Percentiles rank a stretch among this genome's conserved stretches.
Conservation (phyloP, 2,329 filamentous ascomycete genomes). For the Zasmidium cellare region DNA sequence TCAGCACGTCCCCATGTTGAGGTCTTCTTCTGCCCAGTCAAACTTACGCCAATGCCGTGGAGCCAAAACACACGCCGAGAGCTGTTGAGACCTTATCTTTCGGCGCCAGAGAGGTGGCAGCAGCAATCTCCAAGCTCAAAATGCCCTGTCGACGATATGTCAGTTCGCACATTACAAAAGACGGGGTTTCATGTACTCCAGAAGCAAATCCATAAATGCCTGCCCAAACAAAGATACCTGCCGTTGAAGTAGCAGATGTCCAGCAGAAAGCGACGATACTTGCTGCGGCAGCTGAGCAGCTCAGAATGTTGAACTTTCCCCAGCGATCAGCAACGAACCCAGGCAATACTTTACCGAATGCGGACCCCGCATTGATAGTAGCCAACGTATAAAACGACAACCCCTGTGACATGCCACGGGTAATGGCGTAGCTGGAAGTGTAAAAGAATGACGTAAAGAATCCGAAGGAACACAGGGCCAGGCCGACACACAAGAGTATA, state of each 20-base stretch:
- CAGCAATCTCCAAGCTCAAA: not conserved
- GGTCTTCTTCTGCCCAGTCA: not conserved
- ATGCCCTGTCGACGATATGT: not conserved
- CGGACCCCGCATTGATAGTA: slow-evolving; percentile 43
- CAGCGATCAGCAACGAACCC: slow-evolving; percentile 42
- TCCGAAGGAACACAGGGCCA: slow-evolving; percentile 25
- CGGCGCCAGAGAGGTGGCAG: not conserved
- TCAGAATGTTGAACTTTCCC: slow-evolving; percentile 44
- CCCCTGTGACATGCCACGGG: slow-evolving; percentile 20
- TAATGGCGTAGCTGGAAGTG: slow-evolving; percentile 37
- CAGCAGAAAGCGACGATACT: slow-evolving; percentile 38
- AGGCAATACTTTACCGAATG: slow-evolving; percentile 42
- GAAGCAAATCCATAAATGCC: slow-evolving; percentile 45
- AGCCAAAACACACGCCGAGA: not conserved
- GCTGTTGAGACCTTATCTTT: not conserved
- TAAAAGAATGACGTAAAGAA: slow-evolving; percentile 43
- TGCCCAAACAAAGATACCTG: slow-evolving; percentile 27
- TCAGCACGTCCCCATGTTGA: not conserved
- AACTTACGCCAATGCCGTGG: not conserved
- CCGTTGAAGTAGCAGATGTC: slow-evolving; percentile 24
- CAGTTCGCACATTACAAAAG: not conserved
- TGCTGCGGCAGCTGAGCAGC: slow-evolving; percentile 36
- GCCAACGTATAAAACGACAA: slow-evolving; percentile 37
- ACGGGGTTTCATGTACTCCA: slow-evolving; percentile 34
- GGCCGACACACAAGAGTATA: slow-evolving; percentile 25